Evolutionary conservation across 1,284 basidiomycete genomes (phyloP), one percentile per base, ranked within the genome.

Genomic region (Microbotryum saponariae): DNA sequence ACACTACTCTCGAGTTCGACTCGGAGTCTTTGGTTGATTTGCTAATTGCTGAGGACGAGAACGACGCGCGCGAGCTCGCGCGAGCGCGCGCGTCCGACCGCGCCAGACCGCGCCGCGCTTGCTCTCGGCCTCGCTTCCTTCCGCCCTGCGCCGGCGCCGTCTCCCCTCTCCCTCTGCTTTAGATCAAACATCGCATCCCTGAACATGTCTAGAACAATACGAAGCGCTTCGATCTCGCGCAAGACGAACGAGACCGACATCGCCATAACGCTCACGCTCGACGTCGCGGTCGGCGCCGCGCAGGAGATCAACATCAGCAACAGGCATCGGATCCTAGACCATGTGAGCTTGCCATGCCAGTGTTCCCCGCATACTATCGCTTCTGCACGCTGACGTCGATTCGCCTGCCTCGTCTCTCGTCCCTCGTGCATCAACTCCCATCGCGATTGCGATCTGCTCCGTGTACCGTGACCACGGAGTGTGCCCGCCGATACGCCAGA

Each of bases 321-420:
- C 96, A 1, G 96, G 96, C 27, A 94, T 99, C 66, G 96, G 96
- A 16, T 98, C 77, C 81, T 98, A 25, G 94, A 99, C 76, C 96
- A 99, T 79, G 94, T 94, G 77, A 64, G 82, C 23, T 52, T 6
- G 18, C 23, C 14, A 16, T 23, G 10, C n/a, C 29, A 53, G 18
- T 14, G 9, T 44, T 44, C n/a, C 44, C 44, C 45, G 21, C 25
- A 23, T 42, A 27, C 10, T 25, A 48, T 31, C n/a, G 18, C 27
- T 33, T 29, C 16, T 14, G 10, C 16, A 42, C 6, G 10, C 16
- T 42, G 37, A 42, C 23, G 56, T 10, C 12, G 12, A 44, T 14
- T 37, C 33, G 47, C 59, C 21, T 56, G 55, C 37, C 42, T 14
- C 37, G 27, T 54, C 29, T 48, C 20, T 18, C 33, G 57, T 44